Conservation (phyloP, 805 yeast genomes). For the Komagataella pastoris region DNA sequence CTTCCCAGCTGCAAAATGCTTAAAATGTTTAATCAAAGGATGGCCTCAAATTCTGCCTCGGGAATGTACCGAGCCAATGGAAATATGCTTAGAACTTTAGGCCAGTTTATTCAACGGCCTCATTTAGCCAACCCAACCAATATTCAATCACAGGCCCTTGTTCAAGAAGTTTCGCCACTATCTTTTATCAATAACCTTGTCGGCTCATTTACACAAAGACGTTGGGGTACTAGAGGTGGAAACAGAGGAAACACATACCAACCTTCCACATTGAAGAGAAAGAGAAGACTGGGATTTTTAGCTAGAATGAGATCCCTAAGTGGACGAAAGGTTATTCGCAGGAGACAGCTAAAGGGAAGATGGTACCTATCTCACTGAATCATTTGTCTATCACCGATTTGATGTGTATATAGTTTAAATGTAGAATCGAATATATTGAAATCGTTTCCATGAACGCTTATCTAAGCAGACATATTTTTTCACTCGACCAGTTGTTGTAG, state of each 20-base stretch:
- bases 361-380: constrained; percentile 77
- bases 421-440: not conserved
- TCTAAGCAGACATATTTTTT: not conserved
- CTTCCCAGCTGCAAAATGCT: not conserved
- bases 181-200: not conserved
- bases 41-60: not conserved
- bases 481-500: not conserved
- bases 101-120: not conserved
- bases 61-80: not conserved
- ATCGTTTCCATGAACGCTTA: not conserved
- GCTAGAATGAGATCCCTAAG: constrained; percentile 63
- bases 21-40: not conserved
- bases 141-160: not conserved
- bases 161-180: not conserved
- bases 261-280: constrained; percentile 83
- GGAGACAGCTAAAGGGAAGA: constrained; percentile 81
- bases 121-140: not conserved
- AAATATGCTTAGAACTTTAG: not conserved
- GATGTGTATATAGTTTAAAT: not conserved
- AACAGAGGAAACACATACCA: constrained; percentile 90
- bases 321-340: constrained; percentile 67
- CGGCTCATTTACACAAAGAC: constrained; percentile 10
- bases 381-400: not conserved
- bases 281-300: constrained; percentile 81
- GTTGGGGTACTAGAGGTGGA: constrained; percentile 45